Evolutionary conservation across 2,329 filamentous ascomycete species (phyloP), one percentile per base, ranked within the genome.

Genomic region (Septoria linicola): DNA sequence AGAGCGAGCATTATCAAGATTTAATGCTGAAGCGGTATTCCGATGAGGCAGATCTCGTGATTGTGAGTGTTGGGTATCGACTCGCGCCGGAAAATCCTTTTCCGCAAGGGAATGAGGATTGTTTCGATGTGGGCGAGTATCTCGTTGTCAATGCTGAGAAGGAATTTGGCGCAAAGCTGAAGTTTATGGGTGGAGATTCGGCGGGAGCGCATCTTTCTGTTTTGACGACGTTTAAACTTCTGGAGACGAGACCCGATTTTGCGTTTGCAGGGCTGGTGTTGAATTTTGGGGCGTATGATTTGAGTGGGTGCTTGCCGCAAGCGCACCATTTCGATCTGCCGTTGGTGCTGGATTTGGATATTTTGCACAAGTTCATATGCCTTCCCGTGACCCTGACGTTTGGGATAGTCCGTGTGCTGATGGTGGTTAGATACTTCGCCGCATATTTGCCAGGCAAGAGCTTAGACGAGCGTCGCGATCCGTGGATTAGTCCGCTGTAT

Each of bases 61-160:
- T 78, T 13, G 64, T 84, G 10, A 80, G 76, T 0, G 73, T 83
- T 5, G 81, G 80, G 1, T 84, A 84, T 62, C 72, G 81, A 21
- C 73, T 81, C 14, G 80, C 80, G 0, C 82, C 82, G 0, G 80
- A 84, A 61, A 53, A 82, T 58, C 78, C 80, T 0, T 83, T 75
- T 62, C 81, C 82, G 0, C 72, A 72, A 0, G 76, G 72, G 0
- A 72, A 74, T 3, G 71, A 83, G 45, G 81, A 84, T 63, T 81
- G 79, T 65, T 74, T 76, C 59, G 80, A 83, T 60, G 78, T 73
- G 3, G 80, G 73, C 0, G 75, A 79, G 51, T 79, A 77, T 64
- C 68, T 83, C 1, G 65, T 79, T 20, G 73, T 78, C 46, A 70
- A 79, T 51, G 72, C 73, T 0, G 63, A 72, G 51, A 55, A 56